Evolutionary conservation across 106 monocot species (phyloP).

Genomic region (Acanthochlamys bracteata): DNA sequence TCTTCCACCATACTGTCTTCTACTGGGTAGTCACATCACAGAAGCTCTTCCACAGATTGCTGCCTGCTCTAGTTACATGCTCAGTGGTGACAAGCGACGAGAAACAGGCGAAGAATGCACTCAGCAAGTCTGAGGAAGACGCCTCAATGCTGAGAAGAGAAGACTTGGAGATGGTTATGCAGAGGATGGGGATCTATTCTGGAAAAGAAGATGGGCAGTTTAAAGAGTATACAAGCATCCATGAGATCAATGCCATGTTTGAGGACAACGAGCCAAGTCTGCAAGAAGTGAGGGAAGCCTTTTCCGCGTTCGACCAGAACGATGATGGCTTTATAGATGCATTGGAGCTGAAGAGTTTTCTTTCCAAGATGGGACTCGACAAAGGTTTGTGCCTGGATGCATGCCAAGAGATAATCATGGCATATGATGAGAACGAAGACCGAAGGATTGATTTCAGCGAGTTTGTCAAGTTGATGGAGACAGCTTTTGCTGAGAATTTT

Average conservation of each 20-base stretch:
- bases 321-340: too few species aligned
- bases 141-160: not conserved
- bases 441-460: constrained; percentile 7
- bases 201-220: not conserved
- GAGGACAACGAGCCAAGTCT: too few species aligned
- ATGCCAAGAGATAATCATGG: constrained; percentile 19
- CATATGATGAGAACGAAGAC: not conserved
- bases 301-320: too few species aligned
- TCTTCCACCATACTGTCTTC: not conserved
- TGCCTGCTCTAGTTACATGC: not conserved
- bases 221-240: not conserved
- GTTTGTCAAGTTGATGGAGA: constrained; percentile 13
- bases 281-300: too few species aligned
- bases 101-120: not conserved
- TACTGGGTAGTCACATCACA: not conserved
- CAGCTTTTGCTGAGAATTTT: constrained; percentile 5
- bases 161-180: constrained; percentile 18
- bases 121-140: not conserved
- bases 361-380: constrained; percentile 12
- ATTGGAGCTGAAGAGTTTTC: too few species aligned
- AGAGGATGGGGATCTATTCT: not conserved
- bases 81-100: not conserved
- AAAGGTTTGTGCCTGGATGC: not conserved
- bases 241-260: too few species aligned
- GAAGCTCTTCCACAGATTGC: too few species aligned